These are phyloP conservation scores for Spergularia azorica DNA, from an alignment of 179 eudicot genomes.

Conservation along the genomic window DNA sequence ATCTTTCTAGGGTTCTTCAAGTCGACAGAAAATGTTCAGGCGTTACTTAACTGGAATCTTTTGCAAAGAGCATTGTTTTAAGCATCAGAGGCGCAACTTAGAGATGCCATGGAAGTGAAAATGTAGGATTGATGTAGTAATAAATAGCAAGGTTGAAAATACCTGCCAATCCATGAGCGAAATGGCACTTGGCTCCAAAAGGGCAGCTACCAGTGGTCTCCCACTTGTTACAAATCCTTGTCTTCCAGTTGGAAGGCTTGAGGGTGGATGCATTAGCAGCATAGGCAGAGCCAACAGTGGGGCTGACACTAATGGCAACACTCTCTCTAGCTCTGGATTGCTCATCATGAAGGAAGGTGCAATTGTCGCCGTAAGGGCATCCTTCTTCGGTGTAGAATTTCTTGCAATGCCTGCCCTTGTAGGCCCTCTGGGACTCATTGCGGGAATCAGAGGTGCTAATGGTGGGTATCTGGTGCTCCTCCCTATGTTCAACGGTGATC, in stretches of 20 bases:
- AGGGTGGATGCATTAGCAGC: slow-evolving; percentile 38
- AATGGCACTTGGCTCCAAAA: slow-evolving; percentile 95
- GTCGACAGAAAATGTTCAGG: too few species aligned
- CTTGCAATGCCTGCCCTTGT: slow-evolving; percentile 94
- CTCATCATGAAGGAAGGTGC: slow-evolving; percentile 96
- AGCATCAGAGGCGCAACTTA: too few species aligned
- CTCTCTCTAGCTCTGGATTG: slow-evolving; percentile 92
- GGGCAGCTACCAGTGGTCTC: slow-evolving; percentile 95
- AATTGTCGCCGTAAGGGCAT: slow-evolving; percentile 92
- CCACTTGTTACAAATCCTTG: slow-evolving; percentile 99
- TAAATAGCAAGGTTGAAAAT: slow-evolving; percentile 5
- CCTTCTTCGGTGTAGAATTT: slow-evolving; percentile 97
- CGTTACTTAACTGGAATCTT: too few species aligned
- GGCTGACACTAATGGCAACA: slow-evolving; percentile 89
- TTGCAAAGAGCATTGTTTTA: too few species aligned
- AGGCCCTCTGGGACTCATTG: slow-evolving; percentile 72
- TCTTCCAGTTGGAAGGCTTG: slow-evolving; percentile 98
- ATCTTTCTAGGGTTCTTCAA: too few species aligned
- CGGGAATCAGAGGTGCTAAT: slow-evolving; percentile 49
- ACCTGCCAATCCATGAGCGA: slow-evolving; percentile 97
- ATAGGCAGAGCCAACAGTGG: slow-evolving; percentile 57
- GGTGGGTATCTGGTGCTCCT: slow-evolving; percentile 88
- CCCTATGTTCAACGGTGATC: slow-evolving; percentile 60
- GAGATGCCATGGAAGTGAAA: too few species aligned
- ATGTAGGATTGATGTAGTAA: too few species aligned